Conservation (phyloP, 495 filamentous ascomycete genomes). For the Xanthoparmelia taractica region DNA sequence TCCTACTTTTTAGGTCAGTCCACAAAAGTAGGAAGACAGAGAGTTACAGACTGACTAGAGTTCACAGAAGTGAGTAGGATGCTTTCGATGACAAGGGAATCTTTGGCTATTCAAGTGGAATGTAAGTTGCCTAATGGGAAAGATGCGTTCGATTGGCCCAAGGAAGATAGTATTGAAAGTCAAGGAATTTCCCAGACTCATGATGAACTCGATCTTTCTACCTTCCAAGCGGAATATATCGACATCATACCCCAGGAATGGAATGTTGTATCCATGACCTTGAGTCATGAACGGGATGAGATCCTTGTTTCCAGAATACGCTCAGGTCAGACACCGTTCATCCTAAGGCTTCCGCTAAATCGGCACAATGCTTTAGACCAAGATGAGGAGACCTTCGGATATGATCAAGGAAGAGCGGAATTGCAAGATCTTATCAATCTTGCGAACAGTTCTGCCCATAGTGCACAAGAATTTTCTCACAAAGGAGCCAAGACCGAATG, state of each 20-base stretch:
- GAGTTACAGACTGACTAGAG: slow-evolving; percentile 8
- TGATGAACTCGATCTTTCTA: slow-evolving; percentile 35
- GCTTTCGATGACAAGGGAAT: slow-evolving; percentile 51
- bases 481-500: slow-evolving; percentile 64
- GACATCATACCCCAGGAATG: slow-evolving; percentile 76
- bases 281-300: slow-evolving; percentile 72
- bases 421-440: slow-evolving; percentile 71
- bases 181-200: slow-evolving; percentile 29
- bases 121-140: slow-evolving; percentile 22
- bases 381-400: slow-evolving; percentile 76
- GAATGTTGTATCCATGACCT: slow-evolving; percentile 76
- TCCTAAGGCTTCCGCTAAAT: slow-evolving; percentile 74
- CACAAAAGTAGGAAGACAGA: neutral
- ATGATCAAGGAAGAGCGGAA: slow-evolving; percentile 66
- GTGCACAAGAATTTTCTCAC: slow-evolving; percentile 50
- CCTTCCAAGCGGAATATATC: slow-evolving; percentile 61
- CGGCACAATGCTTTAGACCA: slow-evolving; percentile 72
- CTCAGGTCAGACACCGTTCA: slow-evolving; percentile 64
- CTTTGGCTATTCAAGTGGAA: slow-evolving; percentile 45
- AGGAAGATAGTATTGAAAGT: neutral
- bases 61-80: slow-evolving; percentile 52
- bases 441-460: slow-evolving; percentile 76
- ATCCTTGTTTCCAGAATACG: slow-evolving; percentile 75
- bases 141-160: slow-evolving; percentile 42
- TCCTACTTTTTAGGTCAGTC: slow-evolving; percentile 44